Percentiles rank a stretch among this genome's conserved stretches.
Conservation (phyloP, 345 rosid species). For the Lepidium didymum region DNA sequence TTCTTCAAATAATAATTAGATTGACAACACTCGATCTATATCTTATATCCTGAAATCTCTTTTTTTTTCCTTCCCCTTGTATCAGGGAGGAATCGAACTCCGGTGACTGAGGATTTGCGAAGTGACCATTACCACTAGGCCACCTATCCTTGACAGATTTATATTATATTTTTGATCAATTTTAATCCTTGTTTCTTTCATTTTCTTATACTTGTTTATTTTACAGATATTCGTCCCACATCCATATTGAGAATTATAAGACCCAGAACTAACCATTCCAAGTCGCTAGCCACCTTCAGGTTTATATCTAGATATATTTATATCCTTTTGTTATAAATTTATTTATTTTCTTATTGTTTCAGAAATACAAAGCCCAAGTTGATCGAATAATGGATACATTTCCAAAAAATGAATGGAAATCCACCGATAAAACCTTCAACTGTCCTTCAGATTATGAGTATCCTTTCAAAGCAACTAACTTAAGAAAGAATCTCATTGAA, state of each 20-base stretch:
- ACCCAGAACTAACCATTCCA: slow-evolving; percentile 37
- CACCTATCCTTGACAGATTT: neutral
- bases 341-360: neutral
- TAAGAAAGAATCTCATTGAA: neutral
- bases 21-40: too few relatives aligned
- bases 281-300: slow-evolving; percentile 63
- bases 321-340: neutral
- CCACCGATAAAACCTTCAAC: neutral
- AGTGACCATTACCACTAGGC: too few relatives aligned
- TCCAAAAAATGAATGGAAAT: neutral
- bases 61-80: too few relatives aligned
- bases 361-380: slow-evolving; percentile 42
- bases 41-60: too few relatives aligned
- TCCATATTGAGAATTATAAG: slow-evolving; percentile 34
- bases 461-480: neutral
- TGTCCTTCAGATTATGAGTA: neutral
- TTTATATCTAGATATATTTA: neutral
- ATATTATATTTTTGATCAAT: neutral
- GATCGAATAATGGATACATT: neutral
- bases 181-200: neutral
- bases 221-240: slow-evolving; percentile 42
- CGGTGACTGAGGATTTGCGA: too few relatives aligned
- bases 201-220: neutral
- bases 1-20: too few relatives aligned
- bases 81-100: too few relatives aligned